Base-by-base conservation (phyloP, 331 rosid genomes). In the Rhamnella rubrinervis region DNA sequence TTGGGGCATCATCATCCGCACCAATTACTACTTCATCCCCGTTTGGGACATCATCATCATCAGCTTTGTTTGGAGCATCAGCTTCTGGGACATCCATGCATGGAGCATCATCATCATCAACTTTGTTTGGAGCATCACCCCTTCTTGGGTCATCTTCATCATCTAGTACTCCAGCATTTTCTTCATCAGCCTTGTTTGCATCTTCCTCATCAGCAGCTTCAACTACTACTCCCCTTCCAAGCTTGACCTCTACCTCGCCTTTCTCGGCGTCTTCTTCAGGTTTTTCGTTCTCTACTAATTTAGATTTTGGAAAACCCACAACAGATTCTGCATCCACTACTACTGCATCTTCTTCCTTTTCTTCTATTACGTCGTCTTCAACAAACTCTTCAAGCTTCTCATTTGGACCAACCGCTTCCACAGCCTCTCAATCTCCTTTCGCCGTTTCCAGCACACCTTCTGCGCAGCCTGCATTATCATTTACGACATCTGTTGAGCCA, bases 351-450 rank as follows among this genome's bases (percentile, higher is more conserved):
- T 57, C 85, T 10, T 25, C 81, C 1, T 59, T 84, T 63, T 57
- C 92, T 59, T 67, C 90, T 9, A 46, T 64, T 23, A 51, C 85
- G 10, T 40, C 74, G 19, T 66, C 87, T 16, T 78, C 87, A 8
- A 63, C 82, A 46, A 63, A 63, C 75, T 21, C 84, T 12, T 65
- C 87, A 21, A 70, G 79, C 50, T 80, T 88, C 78, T 84, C 88
- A 37, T 77, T 92, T 10, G 87, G 78, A 63, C 28, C 84, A 8
- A 53, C 87, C 3, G 19, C 85, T 63, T 80, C 90, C 70, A 71
- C 86, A 19, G 76, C 85, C 55, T 76, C 89, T 69, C 92, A 85
- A 73, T 59, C 87, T 55, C 74, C 92, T 10, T 71, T 86, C 2
- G 4, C 81, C 0, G 44, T 53, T 55, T 70, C 90, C 4, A 14